A percentile compares a stretch with the other conserved stretches of the same genome.
Conservation (phyloP, 148 eudicot species). For the Spergularia bocconei region DNA sequence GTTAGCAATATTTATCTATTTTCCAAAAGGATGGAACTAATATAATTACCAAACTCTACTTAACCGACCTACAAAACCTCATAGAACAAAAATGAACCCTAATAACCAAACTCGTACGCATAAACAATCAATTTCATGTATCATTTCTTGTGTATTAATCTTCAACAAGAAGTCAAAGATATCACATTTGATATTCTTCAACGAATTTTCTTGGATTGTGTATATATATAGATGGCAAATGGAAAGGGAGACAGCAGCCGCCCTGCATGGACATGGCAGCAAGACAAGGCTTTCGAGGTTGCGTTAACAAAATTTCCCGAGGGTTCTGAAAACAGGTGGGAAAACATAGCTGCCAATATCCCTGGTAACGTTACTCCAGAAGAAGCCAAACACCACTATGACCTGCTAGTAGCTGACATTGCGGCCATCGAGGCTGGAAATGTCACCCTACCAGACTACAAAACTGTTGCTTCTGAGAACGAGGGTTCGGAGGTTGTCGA, state of each 20-base stretch:
- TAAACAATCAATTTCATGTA: too few relatives aligned
- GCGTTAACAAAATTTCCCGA: conserved; percentile 35
- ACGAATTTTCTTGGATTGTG: not conserved
- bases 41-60: too few relatives aligned
- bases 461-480: not conserved
- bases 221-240: conserved; percentile 26
- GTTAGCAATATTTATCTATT: too few relatives aligned
- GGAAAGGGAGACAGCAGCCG: conserved; percentile 15
- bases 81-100: too few relatives aligned
- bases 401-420: conserved; percentile 32
- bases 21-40: too few relatives aligned
- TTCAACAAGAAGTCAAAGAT: too few relatives aligned
- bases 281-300: conserved; percentile 51
- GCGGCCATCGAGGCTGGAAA: conserved; percentile 36
- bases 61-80: too few relatives aligned
- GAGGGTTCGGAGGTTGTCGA: not conserved
- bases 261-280: conserved; percentile 39
- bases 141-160: too few relatives aligned
- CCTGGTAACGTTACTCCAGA: conserved; percentile 41
- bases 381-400: conserved; percentile 37
- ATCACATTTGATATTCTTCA: not conserved
- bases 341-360: conserved; percentile 38
- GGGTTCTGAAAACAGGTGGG: conserved; percentile 31
- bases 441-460: conserved; percentile 35
- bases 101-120: too few relatives aligned